Percentiles rank a stretch among this genome's conserved stretches.
These are phyloP conservation scores for Globisporangium paddicum DNA, from an alignment of 352 stramenopile species.

Conservation along the genomic window DNA sequence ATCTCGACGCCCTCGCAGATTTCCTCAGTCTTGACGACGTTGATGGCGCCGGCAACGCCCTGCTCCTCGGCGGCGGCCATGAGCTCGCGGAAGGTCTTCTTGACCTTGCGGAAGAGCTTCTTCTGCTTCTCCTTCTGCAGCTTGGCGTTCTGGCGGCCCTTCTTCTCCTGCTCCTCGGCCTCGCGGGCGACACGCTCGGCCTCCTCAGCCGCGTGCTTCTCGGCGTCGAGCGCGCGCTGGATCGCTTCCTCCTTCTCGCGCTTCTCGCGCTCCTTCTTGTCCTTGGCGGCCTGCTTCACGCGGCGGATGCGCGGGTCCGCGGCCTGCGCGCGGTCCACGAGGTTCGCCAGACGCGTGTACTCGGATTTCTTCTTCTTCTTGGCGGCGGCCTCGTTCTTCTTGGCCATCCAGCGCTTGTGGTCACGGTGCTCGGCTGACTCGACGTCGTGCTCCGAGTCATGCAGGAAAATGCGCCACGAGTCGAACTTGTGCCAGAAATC, in stretches of 20 bases:
- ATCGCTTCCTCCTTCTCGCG: conserved; percentile 70
- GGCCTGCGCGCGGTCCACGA: conserved; percentile 74
- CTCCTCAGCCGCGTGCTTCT: conserved; percentile 60
- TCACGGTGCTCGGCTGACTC: conserved; percentile 80
- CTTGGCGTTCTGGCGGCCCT: conserved; percentile 64
- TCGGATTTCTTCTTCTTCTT: conserved; percentile 91
- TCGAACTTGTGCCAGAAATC: conserved; percentile 90
- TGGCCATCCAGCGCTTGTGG: conserved; percentile 86
- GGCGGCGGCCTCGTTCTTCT: conserved; percentile 80
- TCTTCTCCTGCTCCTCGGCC: conserved; percentile 68
- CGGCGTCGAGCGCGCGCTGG: conserved; percentile 62
- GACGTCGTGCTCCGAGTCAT: conserved; percentile 83
- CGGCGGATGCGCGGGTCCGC: conserved; percentile 73
- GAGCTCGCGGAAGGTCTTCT: conserved; percentile 81
- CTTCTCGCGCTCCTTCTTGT: conserved; percentile 74
- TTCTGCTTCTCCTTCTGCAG: conserved; percentile 82
- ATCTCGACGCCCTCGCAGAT: conserved; percentile 71
- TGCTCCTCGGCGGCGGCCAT: conserved; percentile 61
- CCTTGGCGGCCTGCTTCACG: conserved; percentile 82
- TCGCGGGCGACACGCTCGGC: conserved; percentile 38
- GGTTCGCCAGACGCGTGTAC: conserved; percentile 72
- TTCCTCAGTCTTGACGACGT: conserved; percentile 71
- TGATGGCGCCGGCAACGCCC: conserved; percentile 47
- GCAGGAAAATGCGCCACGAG: conserved; percentile 81
- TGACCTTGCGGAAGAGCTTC: conserved; percentile 78